A percentile compares a stretch with the other conserved stretches of the same genome.
Conservation (phyloP, 129 eudicot species). For the Heracleum sosnowskyi region DNA sequence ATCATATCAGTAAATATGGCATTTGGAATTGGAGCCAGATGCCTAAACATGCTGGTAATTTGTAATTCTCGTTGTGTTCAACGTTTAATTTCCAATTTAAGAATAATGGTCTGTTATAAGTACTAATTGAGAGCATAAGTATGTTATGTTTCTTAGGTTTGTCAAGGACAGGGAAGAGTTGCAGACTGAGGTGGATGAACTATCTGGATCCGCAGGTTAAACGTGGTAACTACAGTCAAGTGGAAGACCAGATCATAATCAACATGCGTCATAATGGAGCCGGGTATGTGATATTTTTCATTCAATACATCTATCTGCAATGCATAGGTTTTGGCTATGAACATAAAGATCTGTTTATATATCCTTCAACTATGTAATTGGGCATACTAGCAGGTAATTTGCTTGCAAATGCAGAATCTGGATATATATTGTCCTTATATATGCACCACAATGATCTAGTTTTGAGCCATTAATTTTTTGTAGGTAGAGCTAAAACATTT, state of each 20-base stretch:
- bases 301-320: background rate
- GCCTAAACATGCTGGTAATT: too few species aligned
- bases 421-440: too few species aligned
- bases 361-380: background rate
- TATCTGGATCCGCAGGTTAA: conserved; percentile 28
- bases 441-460: too few species aligned
- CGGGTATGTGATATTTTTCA: conserved; percentile 7
- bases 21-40: too few species aligned
- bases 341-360: too few species aligned
- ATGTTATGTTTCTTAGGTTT: background rate
- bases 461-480: too few species aligned
- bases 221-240: conserved; percentile 26
- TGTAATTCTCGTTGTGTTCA: too few species aligned
- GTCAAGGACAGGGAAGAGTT: conserved; percentile 19
- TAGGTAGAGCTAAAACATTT: too few species aligned
- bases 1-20: too few species aligned
- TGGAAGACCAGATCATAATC: conserved; percentile 34
- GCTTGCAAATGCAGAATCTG: background rate
- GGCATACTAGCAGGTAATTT: too few species aligned
- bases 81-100: too few species aligned
- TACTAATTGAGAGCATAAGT: background rate
- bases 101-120: background rate
- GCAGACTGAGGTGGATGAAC: conserved; percentile 44
- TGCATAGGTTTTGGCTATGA: background rate
- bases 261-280: conserved; percentile 22